phyloP scores from a whole-genome alignment of 2,329 filamentous ascomycete species.

The Penicillium italicum region DNA sequence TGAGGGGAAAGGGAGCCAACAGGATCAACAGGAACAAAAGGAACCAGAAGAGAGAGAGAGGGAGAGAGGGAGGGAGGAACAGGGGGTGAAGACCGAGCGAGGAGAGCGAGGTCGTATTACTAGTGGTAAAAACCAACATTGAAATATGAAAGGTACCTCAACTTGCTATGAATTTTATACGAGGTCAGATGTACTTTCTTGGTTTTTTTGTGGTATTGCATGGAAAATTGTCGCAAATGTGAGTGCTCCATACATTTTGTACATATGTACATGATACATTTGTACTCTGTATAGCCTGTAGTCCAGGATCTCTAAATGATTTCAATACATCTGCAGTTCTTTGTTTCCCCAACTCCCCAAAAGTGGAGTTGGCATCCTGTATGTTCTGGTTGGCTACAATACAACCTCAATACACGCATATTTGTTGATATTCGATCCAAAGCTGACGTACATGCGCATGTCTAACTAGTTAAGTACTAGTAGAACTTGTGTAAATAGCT shows the following conservation, averaged over 20 bases:
- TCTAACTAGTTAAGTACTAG: background rate
- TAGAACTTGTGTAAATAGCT: background rate
- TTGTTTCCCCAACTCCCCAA: background rate
- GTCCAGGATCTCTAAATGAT: background rate
- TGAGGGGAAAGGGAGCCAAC: conserved; percentile 3
- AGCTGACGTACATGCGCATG: background rate
- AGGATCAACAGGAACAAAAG: conserved; percentile 2
- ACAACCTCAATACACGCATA: background rate
- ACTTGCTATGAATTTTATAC: background rate
- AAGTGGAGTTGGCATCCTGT: background rate
- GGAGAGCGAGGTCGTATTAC: conserved; percentile 9
- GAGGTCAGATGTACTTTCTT: background rate
- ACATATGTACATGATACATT: too few species aligned
- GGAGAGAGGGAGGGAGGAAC: background rate
- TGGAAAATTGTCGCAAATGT: background rate
- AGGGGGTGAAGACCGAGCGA: conserved; percentile 9
- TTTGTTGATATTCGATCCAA: conserved; percentile 1
- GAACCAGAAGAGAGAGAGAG: background rate
- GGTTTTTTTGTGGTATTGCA: background rate
- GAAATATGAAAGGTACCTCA: background rate
- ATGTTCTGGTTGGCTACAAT: background rate
- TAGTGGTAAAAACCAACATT: conserved; percentile 11
- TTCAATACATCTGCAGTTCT: background rate
- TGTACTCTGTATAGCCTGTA: too few species aligned
- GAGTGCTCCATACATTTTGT: background rate